These are phyloP conservation scores for Scedosporium minutisporum DNA, from an alignment of 2,329 filamentous ascomycete genomes.

Conservation along the genomic window DNA sequence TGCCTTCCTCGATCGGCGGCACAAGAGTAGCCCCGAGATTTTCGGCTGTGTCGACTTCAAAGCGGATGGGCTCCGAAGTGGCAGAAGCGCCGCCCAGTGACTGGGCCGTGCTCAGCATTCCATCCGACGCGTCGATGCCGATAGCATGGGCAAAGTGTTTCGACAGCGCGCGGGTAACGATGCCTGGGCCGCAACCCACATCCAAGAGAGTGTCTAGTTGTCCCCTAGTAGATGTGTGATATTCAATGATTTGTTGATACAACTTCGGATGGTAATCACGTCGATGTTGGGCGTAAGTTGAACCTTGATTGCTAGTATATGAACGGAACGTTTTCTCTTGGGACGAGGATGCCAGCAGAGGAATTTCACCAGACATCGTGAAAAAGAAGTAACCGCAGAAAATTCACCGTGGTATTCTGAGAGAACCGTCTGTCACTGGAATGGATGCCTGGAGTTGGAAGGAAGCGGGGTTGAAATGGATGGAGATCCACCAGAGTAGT, in stretches of 20 bases:
- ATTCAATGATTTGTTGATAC: conserved; percentile 34
- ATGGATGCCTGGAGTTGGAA: too few relatives aligned
- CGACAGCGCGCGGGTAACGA: conserved; percentile 33
- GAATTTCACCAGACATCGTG: neutral
- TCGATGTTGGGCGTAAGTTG: conserved; percentile 32
- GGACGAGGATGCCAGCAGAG: neutral
- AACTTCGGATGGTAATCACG: conserved; percentile 32
- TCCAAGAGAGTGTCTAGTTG: conserved; percentile 35
- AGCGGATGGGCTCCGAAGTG: conserved; percentile 24
- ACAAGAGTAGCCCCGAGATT: conserved; percentile 23
- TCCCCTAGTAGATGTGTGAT: conserved; percentile 37
- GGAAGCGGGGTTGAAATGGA: too few relatives aligned
- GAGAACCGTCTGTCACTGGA: too few relatives aligned
- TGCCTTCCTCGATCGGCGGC: conserved; percentile 18
- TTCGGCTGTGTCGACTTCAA: conserved; percentile 33
- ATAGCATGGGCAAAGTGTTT: conserved; percentile 33
- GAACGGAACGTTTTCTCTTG: conserved; percentile 30
- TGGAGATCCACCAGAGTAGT: too few relatives aligned
- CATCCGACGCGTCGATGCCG: conserved; percentile 40
- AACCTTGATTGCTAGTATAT: conserved; percentile 32
- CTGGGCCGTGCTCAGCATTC: conserved; percentile 42
- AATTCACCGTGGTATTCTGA: too few relatives aligned
- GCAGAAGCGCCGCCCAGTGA: conserved; percentile 21
- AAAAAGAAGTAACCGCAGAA: conserved; percentile 13
- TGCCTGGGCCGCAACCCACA: conserved; percentile 48